Conservation (phyloP, 2,329 filamentous ascomycete species). For the Colletotrichum magnum region DNA sequence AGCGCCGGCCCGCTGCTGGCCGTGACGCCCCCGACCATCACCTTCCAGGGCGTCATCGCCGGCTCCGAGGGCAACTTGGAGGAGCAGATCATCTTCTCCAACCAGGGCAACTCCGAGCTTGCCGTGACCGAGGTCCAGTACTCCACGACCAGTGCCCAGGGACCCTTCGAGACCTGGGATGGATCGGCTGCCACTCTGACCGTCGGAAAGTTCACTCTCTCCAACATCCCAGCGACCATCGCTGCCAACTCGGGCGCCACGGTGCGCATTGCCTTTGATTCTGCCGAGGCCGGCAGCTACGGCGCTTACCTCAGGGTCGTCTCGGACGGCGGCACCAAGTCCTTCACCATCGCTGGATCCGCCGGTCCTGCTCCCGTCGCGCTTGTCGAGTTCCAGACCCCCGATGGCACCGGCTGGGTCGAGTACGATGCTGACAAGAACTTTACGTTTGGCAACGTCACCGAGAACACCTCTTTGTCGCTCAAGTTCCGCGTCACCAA, state of each 20-base stretch:
- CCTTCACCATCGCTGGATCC: constrained; percentile 63
- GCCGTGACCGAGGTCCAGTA: constrained; percentile 60
- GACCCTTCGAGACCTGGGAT: constrained; percentile 59
- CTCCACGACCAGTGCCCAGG: constrained; percentile 58
- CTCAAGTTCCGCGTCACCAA: constrained; percentile 69
- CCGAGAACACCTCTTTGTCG: constrained; percentile 62
- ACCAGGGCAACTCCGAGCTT: constrained; percentile 63
- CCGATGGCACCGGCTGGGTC: constrained; percentile 66
- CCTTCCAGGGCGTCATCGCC: constrained; percentile 64
- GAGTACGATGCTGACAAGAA: constrained; percentile 56
- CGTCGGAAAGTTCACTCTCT: constrained; percentile 64
- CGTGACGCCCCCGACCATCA: constrained; percentile 62
- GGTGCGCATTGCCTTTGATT: constrained; percentile 63
- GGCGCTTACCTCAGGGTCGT: constrained; percentile 62
- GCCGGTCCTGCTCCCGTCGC: constrained; percentile 64
- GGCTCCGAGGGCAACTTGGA: constrained; percentile 56
- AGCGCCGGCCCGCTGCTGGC: constrained; percentile 61
- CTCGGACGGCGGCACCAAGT: constrained; percentile 63
- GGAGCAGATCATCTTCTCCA: constrained; percentile 63
- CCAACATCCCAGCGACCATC: constrained; percentile 61
- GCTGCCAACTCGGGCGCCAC: constrained; percentile 54
- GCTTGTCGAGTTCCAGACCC: constrained; percentile 68
- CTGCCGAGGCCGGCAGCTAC: constrained; percentile 61
- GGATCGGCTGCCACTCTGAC: constrained; percentile 52
- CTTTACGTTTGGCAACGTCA: constrained; percentile 70